A percentile compares a stretch with the other conserved stretches of the same genome.
These are phyloP conservation scores for Colletotrichum kahawae DNA, from an alignment of 2,329 filamentous ascomycete species.

Conservation along the genomic window DNA sequence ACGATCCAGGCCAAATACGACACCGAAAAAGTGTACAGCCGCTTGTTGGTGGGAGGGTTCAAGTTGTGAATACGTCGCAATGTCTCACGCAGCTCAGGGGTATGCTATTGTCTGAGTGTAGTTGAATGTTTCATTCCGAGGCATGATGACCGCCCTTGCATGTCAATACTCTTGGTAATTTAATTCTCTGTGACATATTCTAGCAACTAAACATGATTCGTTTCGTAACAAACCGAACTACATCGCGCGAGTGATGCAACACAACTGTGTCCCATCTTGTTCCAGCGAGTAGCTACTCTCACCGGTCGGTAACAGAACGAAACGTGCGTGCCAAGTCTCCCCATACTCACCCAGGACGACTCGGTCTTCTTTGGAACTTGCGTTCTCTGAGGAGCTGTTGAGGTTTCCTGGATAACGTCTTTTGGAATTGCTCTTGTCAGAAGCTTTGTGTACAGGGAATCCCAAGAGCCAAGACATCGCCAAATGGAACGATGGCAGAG, in stretches of 20 bases:
- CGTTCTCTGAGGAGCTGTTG: neutral
- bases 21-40: neutral
- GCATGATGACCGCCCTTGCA: neutral
- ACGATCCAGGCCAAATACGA: neutral
- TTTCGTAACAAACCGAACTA: neutral
- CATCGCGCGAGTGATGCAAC: neutral
- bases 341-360: neutral
- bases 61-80: neutral
- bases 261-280: neutral
- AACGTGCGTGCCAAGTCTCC: neutral
- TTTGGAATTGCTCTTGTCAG: neutral
- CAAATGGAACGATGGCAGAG: neutral
- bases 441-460: neutral
- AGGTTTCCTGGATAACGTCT: neutral
- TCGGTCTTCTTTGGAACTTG: neutral
- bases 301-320: neutral
- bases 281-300: neutral
- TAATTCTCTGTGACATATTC: neutral
- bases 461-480: neutral
- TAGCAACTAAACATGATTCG: neutral
- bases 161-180: neutral
- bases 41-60: neutral
- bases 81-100: neutral
- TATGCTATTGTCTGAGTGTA: neutral
- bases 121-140: neutral